Evolutionary conservation across 2,329 filamentous ascomycete genomes (phyloP), one percentile per base, ranked within the genome.

Genomic region (Fusarium temperatum): DNA sequence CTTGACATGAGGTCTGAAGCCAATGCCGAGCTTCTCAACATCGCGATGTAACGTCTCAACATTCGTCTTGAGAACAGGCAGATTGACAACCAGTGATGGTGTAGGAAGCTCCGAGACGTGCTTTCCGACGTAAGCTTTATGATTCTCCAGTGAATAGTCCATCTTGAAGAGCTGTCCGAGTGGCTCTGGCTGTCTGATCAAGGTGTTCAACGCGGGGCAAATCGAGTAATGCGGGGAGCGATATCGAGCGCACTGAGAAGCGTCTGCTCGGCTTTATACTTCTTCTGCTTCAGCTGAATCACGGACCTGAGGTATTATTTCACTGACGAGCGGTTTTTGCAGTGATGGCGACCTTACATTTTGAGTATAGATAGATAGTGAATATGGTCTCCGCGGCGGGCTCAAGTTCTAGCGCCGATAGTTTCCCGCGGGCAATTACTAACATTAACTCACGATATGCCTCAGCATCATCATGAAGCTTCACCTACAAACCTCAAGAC

Each of bases 1-100:
- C 72, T 85, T 85, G n/a, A 85, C 81, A 70, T 85, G 84, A 24
- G 84, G 83, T 26, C 84, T 75, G 32, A 85, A 85, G 8, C 73
- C 66, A 35, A 85, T 81, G 0, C 80, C 81, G 0, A 84, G 68
- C 24, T 76, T 77, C 28, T 84, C 79, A 15, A 85, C 83, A 80
- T 85, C 83, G 4, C 75, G 73, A 24, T 82, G 81, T 4, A 85
- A 67, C 12, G 67, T 77, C 7, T 80, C 73, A 44, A 83, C 80
- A 54, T 85, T 85, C 39, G 67, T 77, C 74, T 85, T 79, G 7
- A 85, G 68, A 3, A 82, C 73, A 1, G 82, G 80, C 54, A 82
- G 78, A 72, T 80, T 83, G 38, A 85, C 73, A n/a, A 85, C 64
- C 15, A 85, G 62, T 1, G 84, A 78, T 1, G 83, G 84, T 4